Base-by-base conservation (phyloP, 78 protist genomes). In the Capsaspora owczarzaki region DNA sequence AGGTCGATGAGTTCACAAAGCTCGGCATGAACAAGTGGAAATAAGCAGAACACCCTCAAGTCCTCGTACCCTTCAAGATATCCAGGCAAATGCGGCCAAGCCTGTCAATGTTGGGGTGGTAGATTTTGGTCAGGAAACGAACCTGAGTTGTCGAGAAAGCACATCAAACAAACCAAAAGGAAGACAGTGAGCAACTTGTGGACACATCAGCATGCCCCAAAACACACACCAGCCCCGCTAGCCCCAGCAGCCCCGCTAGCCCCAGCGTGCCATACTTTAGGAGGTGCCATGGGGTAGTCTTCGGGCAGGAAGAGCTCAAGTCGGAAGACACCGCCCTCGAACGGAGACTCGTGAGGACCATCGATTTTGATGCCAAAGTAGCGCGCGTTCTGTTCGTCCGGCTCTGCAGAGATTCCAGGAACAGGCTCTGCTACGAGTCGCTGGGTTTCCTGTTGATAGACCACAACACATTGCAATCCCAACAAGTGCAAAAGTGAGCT, bases 41-140 rank as follows among this genome's bases (percentile, higher is more conserved):
- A n/a, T n/a, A n/a, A n/a, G n/a, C n/a, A n/a, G n/a, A n/a, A n/a
- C n/a, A n/a, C n/a, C n/a, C n/a, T n/a, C n/a, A 77, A 14, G 6
- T 3, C 6, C 38, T 20, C 41, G 42, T 53, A 81, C 84, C 84
- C 37, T 83, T 96, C 41, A 98, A 91, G 47, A 96, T 95, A 69
- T 97, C 99, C 40, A 98, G 90, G 82, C 99, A 98, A 53, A 98
- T 96, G 46, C 98, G 90, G 16, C 97, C 97, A 25, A 95, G 82
- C 42, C 69, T 51, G 86, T 97, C 98, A 47, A 98, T 93, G 89
- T 98, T 98, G 61, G 99, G 99, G 81, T 98, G 99, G 82, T 95
- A 98, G 56, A 97, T 92, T 46, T 83, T 42, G 20, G 92, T 89
- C 60, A 87, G 63, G 80, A 90, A 92, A 76, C 94, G 91, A 12